phyloP scores from a whole-genome alignment of 2,329 filamentous ascomycete genomes.

The Colletotrichum sublineola region DNA sequence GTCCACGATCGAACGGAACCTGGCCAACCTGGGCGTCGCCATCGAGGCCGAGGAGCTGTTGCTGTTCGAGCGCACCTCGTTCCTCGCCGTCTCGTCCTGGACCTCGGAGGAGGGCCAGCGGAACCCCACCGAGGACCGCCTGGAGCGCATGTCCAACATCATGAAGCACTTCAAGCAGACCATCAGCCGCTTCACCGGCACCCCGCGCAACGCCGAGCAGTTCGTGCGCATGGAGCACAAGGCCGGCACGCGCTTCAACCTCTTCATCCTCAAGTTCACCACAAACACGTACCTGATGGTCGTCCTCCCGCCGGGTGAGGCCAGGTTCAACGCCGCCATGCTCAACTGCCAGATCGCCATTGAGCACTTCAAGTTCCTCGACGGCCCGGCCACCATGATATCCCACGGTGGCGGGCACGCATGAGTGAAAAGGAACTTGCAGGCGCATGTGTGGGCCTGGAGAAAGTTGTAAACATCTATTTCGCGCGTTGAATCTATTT shows the following conservation, averaged over 20 bases:
- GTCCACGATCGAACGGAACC: constrained; percentile 85
- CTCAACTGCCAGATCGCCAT: constrained; percentile 91
- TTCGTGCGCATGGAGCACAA: constrained; percentile 87
- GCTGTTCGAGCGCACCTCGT: constrained; percentile 94
- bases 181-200: constrained; percentile 80
- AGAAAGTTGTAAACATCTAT: constrained; percentile 5
- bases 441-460: background rate
- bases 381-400: constrained; percentile 58
- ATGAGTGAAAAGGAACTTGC: background rate
- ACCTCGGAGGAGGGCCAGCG: constrained; percentile 78
- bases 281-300: constrained; percentile 98
- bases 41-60: constrained; percentile 95
- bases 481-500: background rate
- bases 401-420: constrained; percentile 27
- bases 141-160: constrained; percentile 95
- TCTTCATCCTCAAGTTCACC: constrained; percentile 95
- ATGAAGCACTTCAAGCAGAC: constrained; percentile 98
- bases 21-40: constrained; percentile 83
- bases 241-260: constrained; percentile 82
- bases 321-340: constrained; percentile 89
- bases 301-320: constrained; percentile 90
- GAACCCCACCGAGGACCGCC: constrained; percentile 93
- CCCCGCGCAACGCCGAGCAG: constrained; percentile 84
- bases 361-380: constrained; percentile 80
- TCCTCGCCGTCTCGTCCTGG: constrained; percentile 95